phyloP scores from a whole-genome alignment of 768 basidiomycete genomes.

The Lyophyllum shimeji region DNA sequence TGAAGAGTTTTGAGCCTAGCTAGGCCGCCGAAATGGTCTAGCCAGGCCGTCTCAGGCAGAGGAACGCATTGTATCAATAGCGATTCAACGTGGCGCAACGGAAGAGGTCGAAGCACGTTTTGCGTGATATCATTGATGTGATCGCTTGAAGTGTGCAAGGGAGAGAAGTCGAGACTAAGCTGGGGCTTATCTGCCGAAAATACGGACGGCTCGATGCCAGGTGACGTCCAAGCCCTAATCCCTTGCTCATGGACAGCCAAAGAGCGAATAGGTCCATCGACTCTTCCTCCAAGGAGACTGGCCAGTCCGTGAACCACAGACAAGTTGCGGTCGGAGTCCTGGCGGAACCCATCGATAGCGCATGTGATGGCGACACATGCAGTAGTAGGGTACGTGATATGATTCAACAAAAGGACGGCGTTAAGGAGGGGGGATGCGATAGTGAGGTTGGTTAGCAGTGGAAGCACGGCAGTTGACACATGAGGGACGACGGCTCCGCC shows the following conservation, averaged over 20 bases:
- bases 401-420: not conserved
- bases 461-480: not conserved
- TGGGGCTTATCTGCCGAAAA: not conserved
- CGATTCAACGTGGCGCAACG: not conserved
- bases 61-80: not conserved
- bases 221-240: not conserved
- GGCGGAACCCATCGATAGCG: not conserved
- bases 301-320: not conserved
- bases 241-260: not conserved
- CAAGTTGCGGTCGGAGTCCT: too few relatives aligned
- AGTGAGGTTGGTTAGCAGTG: not conserved
- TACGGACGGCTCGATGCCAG: not conserved
- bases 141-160: not conserved
- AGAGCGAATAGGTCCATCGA: not conserved
- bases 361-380: not conserved
- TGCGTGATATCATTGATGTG: not conserved
- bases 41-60: not conserved
- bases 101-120: not conserved
- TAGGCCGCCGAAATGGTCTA: not conserved
- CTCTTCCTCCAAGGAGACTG: not conserved
- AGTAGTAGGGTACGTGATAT: not conserved
- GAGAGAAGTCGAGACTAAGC: not conserved
- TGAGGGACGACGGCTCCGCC: not conserved
- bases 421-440: not conserved
- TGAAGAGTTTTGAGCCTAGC: not conserved